Evolutionary conservation across 768 basidiomycete species (phyloP).

Genomic region (Suillus spraguei): DNA sequence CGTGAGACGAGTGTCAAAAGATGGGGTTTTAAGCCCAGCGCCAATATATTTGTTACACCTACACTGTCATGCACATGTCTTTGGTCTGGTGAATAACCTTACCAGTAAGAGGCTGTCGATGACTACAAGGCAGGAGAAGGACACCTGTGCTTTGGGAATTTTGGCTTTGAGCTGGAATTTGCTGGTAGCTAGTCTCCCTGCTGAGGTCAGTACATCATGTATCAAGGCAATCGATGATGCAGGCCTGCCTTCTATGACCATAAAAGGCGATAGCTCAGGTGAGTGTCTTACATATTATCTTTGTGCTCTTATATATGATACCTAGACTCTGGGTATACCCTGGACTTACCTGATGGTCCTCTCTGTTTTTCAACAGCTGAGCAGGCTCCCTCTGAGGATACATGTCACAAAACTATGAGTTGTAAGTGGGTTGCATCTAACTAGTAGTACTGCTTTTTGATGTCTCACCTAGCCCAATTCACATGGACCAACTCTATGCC

Average conservation of each 20-base stretch:
- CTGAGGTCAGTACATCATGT: background rate
- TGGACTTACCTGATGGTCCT: constrained; percentile 5
- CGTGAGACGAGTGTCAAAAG: too few relatives aligned
- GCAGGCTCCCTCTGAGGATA: constrained; percentile 10
- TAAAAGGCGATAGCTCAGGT: background rate
- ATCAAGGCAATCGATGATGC: background rate
- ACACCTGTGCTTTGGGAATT: background rate
- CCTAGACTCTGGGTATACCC: background rate
- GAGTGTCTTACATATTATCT: background rate
- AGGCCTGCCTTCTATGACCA: background rate
- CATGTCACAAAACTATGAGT: constrained; percentile 7
- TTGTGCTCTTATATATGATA: too few relatives aligned
- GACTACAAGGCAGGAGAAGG: background rate
- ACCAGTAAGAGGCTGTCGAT: background rate
- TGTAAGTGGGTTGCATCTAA: background rate
- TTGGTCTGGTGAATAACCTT: constrained; percentile 9
- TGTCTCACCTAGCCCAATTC: background rate
- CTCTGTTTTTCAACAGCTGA: too few relatives aligned
- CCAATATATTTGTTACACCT: too few relatives aligned
- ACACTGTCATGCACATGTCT: constrained; percentile 3
- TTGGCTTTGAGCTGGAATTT: background rate
- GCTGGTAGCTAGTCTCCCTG: background rate
- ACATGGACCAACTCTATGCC: background rate
- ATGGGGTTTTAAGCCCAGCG: too few relatives aligned
- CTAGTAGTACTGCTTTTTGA: background rate